Evolutionary conservation across 73 alveolate species (phyloP), one percentile per base, ranked within the genome.

Genomic region (Durusdinium trenchii): DNA sequence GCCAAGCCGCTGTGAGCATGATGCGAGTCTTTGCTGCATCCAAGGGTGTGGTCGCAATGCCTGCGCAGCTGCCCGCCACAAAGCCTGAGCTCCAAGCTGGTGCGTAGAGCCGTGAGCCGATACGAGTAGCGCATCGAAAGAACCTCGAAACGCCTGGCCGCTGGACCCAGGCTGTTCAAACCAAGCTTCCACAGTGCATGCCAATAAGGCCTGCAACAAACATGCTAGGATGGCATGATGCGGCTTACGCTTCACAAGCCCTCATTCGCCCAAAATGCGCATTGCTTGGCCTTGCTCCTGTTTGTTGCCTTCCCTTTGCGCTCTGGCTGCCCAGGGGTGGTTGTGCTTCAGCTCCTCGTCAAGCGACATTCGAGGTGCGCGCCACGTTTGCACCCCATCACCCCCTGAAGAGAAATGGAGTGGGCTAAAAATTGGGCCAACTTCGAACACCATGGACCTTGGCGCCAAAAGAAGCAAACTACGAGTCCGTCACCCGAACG

Each of bases 161-260:
- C 30, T 60, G 73, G 85, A 73, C 40, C 85, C 85, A 10, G 32
- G 42, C 0, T n/a, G n/a, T n/a, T 57, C 6, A 32, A 60, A 76
- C 98, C 89, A 71, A 69, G 98, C n/a, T 43, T 76, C 98, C 98
- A 36, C 98, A 91, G 45, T 91, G 98, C 98, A 91, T 91, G 61
- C 98, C 98, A 38, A 91, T 91, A 14, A 91, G 98, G 45, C 98
- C 98, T 91, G 78, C 64, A 36, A 42, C 54, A 50, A 38, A 0
- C 35, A 42, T n/a, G 83, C 12, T 20, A 69, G 20, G 83, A 14
- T 69, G 43, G 23, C 83, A 69, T n/a, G n/a, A n/a, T n/a, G n/a
- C n/a, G n/a, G n/a, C n/a, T n/a, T n/a, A n/a, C n/a, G n/a, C n/a
- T n/a, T n/a, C n/a, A n/a, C n/a, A n/a, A n/a, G n/a, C n/a, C n/a